A percentile compares a stretch with the other conserved stretches of the same genome.
phyloP scores from a whole-genome alignment of 179 eudicot genomes.

The Nepenthes alata region DNA sequence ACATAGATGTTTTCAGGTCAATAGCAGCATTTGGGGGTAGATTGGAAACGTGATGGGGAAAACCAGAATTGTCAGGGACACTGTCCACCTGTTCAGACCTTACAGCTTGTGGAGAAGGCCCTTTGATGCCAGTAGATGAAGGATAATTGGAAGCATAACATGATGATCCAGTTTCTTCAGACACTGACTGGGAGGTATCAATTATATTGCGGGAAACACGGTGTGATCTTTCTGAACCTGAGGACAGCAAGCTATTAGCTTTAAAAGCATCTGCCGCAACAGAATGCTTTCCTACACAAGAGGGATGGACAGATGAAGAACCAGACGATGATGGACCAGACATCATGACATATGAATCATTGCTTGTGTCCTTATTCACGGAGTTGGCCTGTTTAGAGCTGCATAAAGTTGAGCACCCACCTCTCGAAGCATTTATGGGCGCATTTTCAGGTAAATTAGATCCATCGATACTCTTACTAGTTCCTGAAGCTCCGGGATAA shows the following conservation, averaged over 20 bases:
- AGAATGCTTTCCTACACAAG: constrained; percentile 10
- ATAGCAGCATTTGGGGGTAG: constrained; percentile 15
- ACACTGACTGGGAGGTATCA: not conserved
- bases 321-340: constrained; percentile 13
- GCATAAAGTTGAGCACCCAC: constrained; percentile 12
- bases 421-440: constrained; percentile 10
- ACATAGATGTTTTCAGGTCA: constrained; percentile 40
- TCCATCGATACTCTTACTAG: constrained; percentile 19
- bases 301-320: not conserved
- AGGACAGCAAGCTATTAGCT: constrained; percentile 8
- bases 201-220: too few relatives aligned
- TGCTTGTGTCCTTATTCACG: constrained; percentile 3
- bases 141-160: constrained; percentile 15
- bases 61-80: constrained; percentile 8
- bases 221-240: constrained; percentile 17
- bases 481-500: constrained; percentile 13
- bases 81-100: constrained; percentile 19
- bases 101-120: constrained; percentile 11
- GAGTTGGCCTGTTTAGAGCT: constrained; percentile 8
- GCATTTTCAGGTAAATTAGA: constrained; percentile 16
- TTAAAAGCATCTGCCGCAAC: constrained; percentile 11
- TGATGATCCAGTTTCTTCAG: constrained; percentile 17
- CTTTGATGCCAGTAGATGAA: constrained; percentile 21
- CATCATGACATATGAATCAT: constrained; percentile 10
- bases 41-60: constrained; percentile 16